These are phyloP conservation scores for Discostella stelligera DNA, from an alignment of 352 stramenopile genomes.

Conservation along the genomic window DNA sequence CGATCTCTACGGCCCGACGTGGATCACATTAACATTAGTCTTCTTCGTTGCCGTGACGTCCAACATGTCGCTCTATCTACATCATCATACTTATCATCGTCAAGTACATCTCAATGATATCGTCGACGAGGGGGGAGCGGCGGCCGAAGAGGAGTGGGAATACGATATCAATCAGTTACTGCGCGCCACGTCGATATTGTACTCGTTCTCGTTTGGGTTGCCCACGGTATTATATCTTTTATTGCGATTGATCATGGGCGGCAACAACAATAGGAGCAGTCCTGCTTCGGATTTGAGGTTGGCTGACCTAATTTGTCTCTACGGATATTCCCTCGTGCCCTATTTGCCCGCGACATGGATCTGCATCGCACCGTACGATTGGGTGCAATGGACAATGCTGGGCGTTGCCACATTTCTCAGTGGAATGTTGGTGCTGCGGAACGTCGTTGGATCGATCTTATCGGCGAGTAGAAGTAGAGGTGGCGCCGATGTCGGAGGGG, in stretches of 20 bases:
- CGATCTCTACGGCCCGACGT: constrained; percentile 81
- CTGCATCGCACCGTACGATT: constrained; percentile 56
- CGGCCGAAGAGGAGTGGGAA: constrained; percentile 65
- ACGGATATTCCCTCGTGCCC: constrained; percentile 74
- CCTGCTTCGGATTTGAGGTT: constrained; percentile 46
- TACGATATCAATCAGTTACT: constrained; percentile 76
- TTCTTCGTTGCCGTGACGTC: constrained; percentile 74
- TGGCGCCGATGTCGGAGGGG: background rate
- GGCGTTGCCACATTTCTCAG: constrained; percentile 48
- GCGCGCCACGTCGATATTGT: constrained; percentile 58
- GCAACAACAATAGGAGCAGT: background rate
- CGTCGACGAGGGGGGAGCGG: constrained; percentile 29
- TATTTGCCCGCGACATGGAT: constrained; percentile 63
- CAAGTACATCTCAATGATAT: background rate
- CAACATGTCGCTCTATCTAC: constrained; percentile 70
- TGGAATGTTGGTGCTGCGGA: constrained; percentile 64
- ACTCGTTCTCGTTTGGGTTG: constrained; percentile 57
- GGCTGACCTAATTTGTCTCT: constrained; percentile 69
- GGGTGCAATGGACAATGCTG: constrained; percentile 62
- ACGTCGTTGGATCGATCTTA: constrained; percentile 61
- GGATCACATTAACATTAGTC: constrained; percentile 78
- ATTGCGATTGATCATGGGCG: constrained; percentile 50
- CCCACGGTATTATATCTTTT: constrained; percentile 59
- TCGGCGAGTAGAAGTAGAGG: constrained; percentile 14
- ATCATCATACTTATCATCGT: constrained; percentile 29